phyloP scores from a whole-genome alignment of 2,329 filamentous ascomycete species.

The Cercospora berteroae region DNA sequence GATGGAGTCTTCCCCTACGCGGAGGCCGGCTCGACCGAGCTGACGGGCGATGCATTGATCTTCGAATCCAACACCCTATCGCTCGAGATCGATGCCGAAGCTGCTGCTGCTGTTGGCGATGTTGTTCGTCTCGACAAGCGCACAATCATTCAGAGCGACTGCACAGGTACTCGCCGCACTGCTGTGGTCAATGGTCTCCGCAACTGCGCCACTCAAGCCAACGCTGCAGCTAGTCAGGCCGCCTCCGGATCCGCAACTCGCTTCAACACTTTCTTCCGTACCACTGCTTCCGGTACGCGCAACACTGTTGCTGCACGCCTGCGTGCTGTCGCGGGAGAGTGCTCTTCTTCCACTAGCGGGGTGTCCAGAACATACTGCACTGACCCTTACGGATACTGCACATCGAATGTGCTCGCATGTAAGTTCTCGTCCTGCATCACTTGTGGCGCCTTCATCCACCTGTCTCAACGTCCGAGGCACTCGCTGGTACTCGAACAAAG shows the following conservation, averaged over 20 bases:
- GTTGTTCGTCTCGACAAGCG: neutral
- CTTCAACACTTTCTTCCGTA: constrained; percentile 2
- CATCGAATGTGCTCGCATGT: neutral
- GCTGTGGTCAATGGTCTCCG: neutral
- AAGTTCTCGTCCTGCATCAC: too few species aligned
- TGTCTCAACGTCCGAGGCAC: too few species aligned
- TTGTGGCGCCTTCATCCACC: too few species aligned
- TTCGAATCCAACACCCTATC: neutral
- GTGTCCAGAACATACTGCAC: neutral
- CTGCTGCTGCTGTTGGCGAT: neutral
- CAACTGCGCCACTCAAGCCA: neutral
- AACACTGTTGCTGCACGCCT: neutral
- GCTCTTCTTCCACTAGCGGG: neutral
- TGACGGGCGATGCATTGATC: neutral
- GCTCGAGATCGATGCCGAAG: neutral
- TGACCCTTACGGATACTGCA: constrained; percentile 1
- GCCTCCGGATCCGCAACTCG: constrained; percentile 1
- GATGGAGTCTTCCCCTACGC: neutral
- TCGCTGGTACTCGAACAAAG: too few species aligned
- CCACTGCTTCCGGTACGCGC: neutral
- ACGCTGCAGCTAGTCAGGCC: neutral
- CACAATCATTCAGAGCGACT: neutral
- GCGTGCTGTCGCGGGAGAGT: neutral
- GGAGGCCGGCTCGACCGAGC: neutral
- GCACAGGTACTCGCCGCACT: neutral